Conservation (phyloP, 2,329 filamentous ascomycete genomes). For the Trichophyton simii region DNA sequence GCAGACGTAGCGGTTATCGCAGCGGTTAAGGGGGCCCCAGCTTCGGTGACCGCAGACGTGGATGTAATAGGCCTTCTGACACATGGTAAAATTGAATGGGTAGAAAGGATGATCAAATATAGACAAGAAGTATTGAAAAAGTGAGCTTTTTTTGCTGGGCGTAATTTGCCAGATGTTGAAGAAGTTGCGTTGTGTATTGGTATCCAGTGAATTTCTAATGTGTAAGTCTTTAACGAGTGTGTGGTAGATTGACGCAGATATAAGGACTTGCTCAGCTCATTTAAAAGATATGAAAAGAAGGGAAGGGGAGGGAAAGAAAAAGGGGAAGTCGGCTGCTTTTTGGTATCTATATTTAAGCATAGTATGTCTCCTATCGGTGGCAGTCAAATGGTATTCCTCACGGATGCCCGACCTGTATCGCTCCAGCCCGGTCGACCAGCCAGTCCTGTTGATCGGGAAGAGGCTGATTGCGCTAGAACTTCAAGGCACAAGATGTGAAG, state of each 20-base stretch:
- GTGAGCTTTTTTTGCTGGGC: neutral
- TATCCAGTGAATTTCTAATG: neutral
- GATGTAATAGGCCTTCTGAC: slow-evolving; percentile 13
- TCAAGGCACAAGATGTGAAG: neutral
- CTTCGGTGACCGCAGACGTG: slow-evolving; percentile 14
- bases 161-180: neutral
- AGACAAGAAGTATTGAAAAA: neutral
- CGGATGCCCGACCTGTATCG: neutral
- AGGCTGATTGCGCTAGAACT: neutral
- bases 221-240: neutral
- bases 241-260: neutral
- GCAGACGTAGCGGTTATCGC: slow-evolving; percentile 13
- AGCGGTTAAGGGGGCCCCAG: slow-evolving; percentile 13
- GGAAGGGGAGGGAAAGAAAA: neutral
- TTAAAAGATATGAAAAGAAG: neutral
- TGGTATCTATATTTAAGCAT: neutral
- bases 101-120: neutral
- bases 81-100: slow-evolving; percentile 8
- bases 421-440: neutral
- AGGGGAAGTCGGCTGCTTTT: neutral
- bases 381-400: neutral
- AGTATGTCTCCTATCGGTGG: neutral
- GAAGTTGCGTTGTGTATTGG: neutral
- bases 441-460: neutral
- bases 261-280: neutral